Evolutionary conservation across 441 rosid species (phyloP), one percentile per base, ranked within the genome.

Genomic region (Erodium trifolium): DNA sequence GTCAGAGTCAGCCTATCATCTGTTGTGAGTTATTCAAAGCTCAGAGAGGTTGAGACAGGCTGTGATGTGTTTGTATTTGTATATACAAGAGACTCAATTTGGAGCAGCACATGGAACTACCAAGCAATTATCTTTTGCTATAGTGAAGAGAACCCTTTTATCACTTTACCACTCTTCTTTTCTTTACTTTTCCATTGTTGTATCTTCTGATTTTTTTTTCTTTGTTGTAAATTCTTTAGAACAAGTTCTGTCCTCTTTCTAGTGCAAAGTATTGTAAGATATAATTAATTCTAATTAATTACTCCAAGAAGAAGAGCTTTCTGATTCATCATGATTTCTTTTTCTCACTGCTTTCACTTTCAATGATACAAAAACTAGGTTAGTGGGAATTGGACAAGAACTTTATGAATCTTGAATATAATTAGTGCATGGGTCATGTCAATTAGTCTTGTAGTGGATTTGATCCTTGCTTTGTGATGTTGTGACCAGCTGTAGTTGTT

Each of bases 401-500:
- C 68, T 35, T 39, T 16, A 35, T n/a, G 66, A 47, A 19, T 68
- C 16, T 65, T 63, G 43, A 31, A 35, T 27, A 8, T 65, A 73
- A 71, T 60, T 47, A 72, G 65, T 55, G 1, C 2, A 4, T 27
- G 6, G 74, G 74, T 81, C 83, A 81, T 73, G 76, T 85, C 85
- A 74, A 75, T 72, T 77, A 7, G 5, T 62, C 29, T 83, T 41
- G 47, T 34, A 34, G 37, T 34, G 37, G 37, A 34, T 34, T 34
- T 34, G 37, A 34, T 34, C 37, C 37, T 34, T 34, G 37, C 37
- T 34, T 34, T 34, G 37, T 3, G 37, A 0, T 34, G 37, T 34
- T 41, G 82, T 74, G 81, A 85, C 87, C 94, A 92, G 98, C 94
- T 92, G 90, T 77, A 64, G 80, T 2, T 81, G 83, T 37, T 75